phyloP scores from a whole-genome alignment of 108 stramenopile species.

The Stephanodiscus triporus region DNA sequence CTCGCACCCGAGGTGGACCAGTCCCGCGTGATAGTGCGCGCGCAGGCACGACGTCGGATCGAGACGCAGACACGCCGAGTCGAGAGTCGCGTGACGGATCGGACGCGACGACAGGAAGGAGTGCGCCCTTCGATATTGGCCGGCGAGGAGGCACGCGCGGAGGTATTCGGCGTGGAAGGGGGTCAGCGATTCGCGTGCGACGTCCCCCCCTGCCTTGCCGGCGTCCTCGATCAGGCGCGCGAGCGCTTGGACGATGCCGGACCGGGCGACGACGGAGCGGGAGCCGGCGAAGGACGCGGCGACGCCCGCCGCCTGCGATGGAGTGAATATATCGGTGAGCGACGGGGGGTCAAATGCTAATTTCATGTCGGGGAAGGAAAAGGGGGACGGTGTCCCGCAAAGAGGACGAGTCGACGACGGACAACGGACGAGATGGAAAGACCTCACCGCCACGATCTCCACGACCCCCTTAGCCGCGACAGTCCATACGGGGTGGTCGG shows the following conservation, averaged over 20 bases:
- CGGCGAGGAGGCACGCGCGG: slow-evolving; percentile 57
- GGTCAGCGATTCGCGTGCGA: slow-evolving; percentile 9
- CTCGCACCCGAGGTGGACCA: slow-evolving; percentile 63
- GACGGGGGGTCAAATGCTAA: too few species aligned
- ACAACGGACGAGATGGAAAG: background rate
- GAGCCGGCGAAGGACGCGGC: slow-evolving; percentile 24
- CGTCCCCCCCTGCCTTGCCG: background rate
- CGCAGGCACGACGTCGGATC: slow-evolving; percentile 45
- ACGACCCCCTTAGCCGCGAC: background rate
- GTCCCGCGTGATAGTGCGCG: slow-evolving; percentile 69
- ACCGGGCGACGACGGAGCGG: slow-evolving; percentile 37
- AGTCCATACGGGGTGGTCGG: too few species aligned
- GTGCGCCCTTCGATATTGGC: slow-evolving; percentile 58
- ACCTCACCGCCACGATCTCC: slow-evolving; percentile 7
- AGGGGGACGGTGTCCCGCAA: too few species aligned
- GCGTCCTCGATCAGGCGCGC: slow-evolving; percentile 35
- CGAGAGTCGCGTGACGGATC: background rate
- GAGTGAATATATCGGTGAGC: background rate
- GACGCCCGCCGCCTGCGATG: slow-evolving; percentile 25
- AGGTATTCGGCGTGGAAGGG: slow-evolving; percentile 59
- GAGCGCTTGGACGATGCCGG: slow-evolving; percentile 58
- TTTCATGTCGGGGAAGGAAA: too few species aligned
- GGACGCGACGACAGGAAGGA: slow-evolving; percentile 35
- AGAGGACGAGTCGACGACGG: too few species aligned
- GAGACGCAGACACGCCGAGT: background rate